Conservation (phyloP, 106 monocot species). For the Dendrobium huoshanense region DNA sequence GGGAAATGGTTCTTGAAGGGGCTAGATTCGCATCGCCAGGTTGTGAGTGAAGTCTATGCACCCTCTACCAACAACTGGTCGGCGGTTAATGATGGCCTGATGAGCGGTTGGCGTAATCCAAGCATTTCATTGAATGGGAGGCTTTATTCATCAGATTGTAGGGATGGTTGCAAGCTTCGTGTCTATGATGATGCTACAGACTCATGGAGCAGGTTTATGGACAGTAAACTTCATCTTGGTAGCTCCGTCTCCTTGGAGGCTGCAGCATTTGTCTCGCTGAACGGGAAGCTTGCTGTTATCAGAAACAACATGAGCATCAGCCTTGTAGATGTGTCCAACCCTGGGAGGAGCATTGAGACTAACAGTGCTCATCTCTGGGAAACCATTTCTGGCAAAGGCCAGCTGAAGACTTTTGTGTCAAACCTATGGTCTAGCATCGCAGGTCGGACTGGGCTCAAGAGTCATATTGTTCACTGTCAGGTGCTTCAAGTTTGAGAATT, state of each 20-base stretch:
- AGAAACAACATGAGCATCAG: constrained; percentile 54
- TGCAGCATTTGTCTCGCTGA: constrained; percentile 34
- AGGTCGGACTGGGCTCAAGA: constrained; percentile 31
- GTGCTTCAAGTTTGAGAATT: constrained; percentile 46
- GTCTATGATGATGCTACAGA: constrained; percentile 33
- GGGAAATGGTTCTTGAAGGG: constrained; percentile 49
- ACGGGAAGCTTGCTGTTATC: constrained; percentile 38
- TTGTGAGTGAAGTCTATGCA: constrained; percentile 36
- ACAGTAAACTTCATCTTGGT: constrained; percentile 39
- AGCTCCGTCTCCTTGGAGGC: constrained; percentile 38
- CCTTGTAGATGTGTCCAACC: constrained; percentile 27
- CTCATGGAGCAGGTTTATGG: constrained; percentile 40
- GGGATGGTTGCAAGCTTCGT: constrained; percentile 50
- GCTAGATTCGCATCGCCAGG: constrained; percentile 35
- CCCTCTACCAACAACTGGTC: constrained; percentile 38
- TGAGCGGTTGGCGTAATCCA: constrained; percentile 44
- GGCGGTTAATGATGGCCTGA: constrained; percentile 30
- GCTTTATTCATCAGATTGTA: constrained; percentile 47
- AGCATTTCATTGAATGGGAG: constrained; percentile 37
- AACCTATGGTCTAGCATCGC: constrained; percentile 55
- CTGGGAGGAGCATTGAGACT: constrained; percentile 19
- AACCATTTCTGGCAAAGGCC: constrained; percentile 37
- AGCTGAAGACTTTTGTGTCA: constrained; percentile 38
- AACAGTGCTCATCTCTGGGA: constrained; percentile 34
- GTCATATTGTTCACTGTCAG: constrained; percentile 51